Conservation (phyloP, 805 yeast species). For the Cyberlindnera amylophila region DNA sequence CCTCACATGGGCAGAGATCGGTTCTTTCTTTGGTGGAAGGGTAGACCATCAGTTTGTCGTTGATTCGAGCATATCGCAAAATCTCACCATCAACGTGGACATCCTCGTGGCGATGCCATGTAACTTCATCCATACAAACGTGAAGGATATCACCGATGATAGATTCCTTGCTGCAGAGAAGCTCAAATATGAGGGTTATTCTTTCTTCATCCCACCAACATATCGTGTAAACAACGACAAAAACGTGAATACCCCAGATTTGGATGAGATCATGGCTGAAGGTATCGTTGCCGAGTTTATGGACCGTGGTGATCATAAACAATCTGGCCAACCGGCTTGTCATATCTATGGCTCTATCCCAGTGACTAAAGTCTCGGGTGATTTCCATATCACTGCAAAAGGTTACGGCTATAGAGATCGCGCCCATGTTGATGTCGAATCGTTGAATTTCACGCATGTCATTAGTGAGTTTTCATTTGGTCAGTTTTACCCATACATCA, state of each 20-base stretch:
- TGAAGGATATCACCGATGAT: constrained; percentile 75
- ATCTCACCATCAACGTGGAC: constrained; percentile 71
- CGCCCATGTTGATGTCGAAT: constrained; percentile 42
- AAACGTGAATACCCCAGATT: constrained; percentile 52
- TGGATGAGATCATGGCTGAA: constrained; percentile 63
- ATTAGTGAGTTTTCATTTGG: constrained; percentile 90
- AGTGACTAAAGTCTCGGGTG: constrained; percentile 82
- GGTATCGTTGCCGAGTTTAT: constrained; percentile 64
- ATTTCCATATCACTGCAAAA: constrained; percentile 75
- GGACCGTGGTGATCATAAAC: constrained; percentile 35
- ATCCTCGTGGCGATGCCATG: constrained; percentile 84
- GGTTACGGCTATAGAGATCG: constrained; percentile 57
- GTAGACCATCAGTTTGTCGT: constrained; percentile 76
- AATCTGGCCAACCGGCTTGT: constrained; percentile 69
- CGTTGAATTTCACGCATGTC: constrained; percentile 76
- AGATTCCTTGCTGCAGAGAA: constrained; percentile 73
- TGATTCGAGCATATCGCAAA: constrained; percentile 53
- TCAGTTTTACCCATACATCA: constrained; percentile 76
- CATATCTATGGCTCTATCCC: constrained; percentile 80
- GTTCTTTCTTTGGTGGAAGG: constrained; percentile 79
- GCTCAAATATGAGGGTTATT: constrained; percentile 63
- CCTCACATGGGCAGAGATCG: constrained; percentile 79
- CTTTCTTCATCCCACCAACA: constrained; percentile 50
- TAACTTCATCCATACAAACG: constrained; percentile 66
- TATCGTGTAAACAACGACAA: constrained; percentile 44